Evolutionary conservation across 352 stramenopile genomes (phyloP).

Genomic region (Phytophthora podocarpi): DNA sequence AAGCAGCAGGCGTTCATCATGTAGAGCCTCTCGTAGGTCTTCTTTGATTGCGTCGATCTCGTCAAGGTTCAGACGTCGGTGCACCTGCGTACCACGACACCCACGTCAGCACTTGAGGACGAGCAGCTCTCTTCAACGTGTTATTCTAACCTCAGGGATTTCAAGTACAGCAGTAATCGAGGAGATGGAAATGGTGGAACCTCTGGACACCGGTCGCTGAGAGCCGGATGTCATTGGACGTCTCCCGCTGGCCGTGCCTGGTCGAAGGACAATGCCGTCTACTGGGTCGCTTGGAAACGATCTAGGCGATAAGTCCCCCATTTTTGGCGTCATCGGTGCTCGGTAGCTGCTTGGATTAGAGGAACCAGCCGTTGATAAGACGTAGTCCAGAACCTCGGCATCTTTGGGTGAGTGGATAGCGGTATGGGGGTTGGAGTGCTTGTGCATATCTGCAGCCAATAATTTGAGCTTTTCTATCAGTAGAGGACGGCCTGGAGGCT

Average conservation of each 20-base stretch:
- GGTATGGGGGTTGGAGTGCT: slow-evolving; percentile 20
- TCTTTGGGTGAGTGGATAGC: slow-evolving; percentile 49
- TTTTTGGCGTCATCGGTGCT: slow-evolving; percentile 50
- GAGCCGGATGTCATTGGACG: slow-evolving; percentile 51
- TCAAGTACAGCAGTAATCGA: slow-evolving; percentile 70
- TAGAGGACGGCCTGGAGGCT: slow-evolving; percentile 67
- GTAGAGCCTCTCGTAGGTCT: slow-evolving; percentile 58
- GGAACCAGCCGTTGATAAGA: slow-evolving; percentile 35
- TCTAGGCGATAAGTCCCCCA: slow-evolving; percentile 39
- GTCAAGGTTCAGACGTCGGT: slow-evolving; percentile 63
- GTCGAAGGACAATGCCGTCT: slow-evolving; percentile 43
- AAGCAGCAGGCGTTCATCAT: slow-evolving; percentile 62
- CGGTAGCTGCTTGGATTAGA: slow-evolving; percentile 14
- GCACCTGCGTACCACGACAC: slow-evolving; percentile 29
- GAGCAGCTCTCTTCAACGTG: background rate
- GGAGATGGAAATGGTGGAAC: slow-evolving; percentile 65
- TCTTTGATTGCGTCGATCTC: slow-evolving; percentile 76
- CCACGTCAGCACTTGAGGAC: slow-evolving; percentile 6
- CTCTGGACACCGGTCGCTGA: slow-evolving; percentile 60
- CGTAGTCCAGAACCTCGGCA: slow-evolving; percentile 65
- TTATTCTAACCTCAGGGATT: slow-evolving; percentile 45
- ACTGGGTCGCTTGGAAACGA: background rate
- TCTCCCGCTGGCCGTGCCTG: slow-evolving; percentile 43
- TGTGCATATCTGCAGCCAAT: slow-evolving; percentile 50
- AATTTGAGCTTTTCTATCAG: slow-evolving; percentile 80